phyloP scores from a whole-genome alignment of 352 stramenopile species.

The Phytopythium aichiense region DNA sequence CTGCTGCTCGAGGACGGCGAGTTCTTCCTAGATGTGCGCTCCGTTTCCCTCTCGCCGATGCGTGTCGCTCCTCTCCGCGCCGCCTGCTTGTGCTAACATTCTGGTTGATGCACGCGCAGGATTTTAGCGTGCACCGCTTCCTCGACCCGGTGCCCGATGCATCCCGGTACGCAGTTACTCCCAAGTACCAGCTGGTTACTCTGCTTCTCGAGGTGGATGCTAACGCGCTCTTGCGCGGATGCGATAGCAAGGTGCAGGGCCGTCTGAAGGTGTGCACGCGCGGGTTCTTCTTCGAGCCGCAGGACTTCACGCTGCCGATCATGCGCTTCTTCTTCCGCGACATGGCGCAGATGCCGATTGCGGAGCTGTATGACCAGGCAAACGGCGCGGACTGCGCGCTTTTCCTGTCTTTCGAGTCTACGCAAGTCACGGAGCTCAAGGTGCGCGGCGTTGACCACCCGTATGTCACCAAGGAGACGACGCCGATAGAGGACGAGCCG shows the following conservation, averaged over 20 bases:
- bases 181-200: neutral
- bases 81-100: neutral
- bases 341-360: conserved; percentile 61
- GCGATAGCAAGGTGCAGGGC: conserved; percentile 62
- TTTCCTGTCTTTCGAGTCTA: conserved; percentile 67
- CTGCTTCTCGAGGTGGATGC: neutral
- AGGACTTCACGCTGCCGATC: conserved; percentile 76
- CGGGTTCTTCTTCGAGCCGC: conserved; percentile 91
- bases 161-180: conserved; percentile 33
- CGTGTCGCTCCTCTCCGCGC: neutral
- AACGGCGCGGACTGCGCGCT: conserved; percentile 35
- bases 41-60: neutral
- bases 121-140: conserved; percentile 83
- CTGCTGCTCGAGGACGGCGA: conserved; percentile 93
- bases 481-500: neutral
- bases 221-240: neutral
- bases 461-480: conserved; percentile 63
- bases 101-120: conserved; percentile 23
- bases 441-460: conserved; percentile 78
- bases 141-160: conserved; percentile 47
- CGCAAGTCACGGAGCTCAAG: conserved; percentile 81
- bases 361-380: conserved; percentile 47
- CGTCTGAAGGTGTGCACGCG: conserved; percentile 87
- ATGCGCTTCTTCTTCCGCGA: conserved; percentile 86
- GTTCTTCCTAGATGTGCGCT: conserved; percentile 90